Evolutionary conservation across 2,329 filamentous ascomycete genomes (phyloP).

Genomic region (Xylariales sp.): DNA sequence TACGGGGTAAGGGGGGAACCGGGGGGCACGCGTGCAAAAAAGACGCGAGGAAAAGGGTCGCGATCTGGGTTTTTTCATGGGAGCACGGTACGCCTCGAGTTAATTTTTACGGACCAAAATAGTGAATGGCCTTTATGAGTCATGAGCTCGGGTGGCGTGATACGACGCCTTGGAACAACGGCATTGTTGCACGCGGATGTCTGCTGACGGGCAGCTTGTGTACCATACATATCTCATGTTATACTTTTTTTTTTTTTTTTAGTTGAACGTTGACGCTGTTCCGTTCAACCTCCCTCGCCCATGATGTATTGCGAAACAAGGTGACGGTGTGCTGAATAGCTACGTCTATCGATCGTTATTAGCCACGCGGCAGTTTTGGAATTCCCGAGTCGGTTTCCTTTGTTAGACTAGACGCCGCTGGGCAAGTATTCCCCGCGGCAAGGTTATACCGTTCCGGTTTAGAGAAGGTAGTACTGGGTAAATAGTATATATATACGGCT

Average conservation of each 20-base stretch:
- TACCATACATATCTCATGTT: constrained; percentile 8
- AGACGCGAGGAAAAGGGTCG: constrained; percentile 7
- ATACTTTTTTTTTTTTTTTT: background rate
- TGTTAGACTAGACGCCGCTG: too few species aligned
- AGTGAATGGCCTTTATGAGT: constrained; percentile 13
- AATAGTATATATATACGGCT: background rate
- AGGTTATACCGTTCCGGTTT: background rate
- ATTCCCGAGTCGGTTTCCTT: background rate
- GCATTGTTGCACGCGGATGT: background rate
- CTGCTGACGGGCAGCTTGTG: background rate
- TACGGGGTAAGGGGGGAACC: constrained; percentile 6
- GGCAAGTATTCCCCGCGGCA: too few species aligned
- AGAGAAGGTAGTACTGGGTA: background rate
- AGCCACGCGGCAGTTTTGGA: too few species aligned
- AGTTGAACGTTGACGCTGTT: background rate
- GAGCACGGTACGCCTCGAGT: background rate
- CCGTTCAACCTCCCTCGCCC: background rate
- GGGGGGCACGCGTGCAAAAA: constrained; percentile 8
- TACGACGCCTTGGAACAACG: background rate
- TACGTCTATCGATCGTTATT: background rate
- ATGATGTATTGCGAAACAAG: background rate
- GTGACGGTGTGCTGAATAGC: too few species aligned
- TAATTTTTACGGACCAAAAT: background rate
- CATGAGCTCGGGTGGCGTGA: constrained; percentile 10
- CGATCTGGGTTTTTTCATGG: constrained; percentile 5